Evolutionary conservation across 2,329 filamentous ascomycete genomes (phyloP).

Genomic region (Ramichloridium luteum): DNA sequence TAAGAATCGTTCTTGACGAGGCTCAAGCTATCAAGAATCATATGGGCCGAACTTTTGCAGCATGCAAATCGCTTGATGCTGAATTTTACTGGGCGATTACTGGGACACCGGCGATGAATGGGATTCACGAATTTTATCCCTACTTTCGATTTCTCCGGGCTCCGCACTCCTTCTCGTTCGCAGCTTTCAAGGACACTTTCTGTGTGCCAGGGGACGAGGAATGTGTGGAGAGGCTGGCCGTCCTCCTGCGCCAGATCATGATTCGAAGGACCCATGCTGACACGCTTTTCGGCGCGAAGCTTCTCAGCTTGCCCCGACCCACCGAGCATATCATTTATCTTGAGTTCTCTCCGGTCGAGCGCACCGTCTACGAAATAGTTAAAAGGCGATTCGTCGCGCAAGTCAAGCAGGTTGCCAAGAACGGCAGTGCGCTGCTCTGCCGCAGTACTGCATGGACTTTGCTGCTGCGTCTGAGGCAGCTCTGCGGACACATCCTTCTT

Average conservation of each 20-base stretch:
- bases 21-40: constrained; percentile 86
- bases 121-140: constrained; percentile 23
- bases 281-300: constrained; percentile 39
- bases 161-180: constrained; percentile 29
- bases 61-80: constrained; percentile 37
- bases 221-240: constrained; percentile 26
- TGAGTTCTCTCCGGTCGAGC: constrained; percentile 41
- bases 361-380: constrained; percentile 43
- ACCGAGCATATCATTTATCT: constrained; percentile 31
- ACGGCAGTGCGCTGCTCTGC: constrained; percentile 21
- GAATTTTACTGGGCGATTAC: constrained; percentile 38
- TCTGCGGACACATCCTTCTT: constrained; percentile 38
- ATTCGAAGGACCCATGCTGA: constrained; percentile 44
- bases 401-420: constrained; percentile 27
- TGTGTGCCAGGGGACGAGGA: constrained; percentile 19
- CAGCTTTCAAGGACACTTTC: constrained; percentile 35
- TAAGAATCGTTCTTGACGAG: constrained; percentile 66
- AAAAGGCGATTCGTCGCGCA: constrained; percentile 29
- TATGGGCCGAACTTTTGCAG: constrained; percentile 29
- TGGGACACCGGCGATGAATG: constrained; percentile 32
- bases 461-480: constrained; percentile 40
- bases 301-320: constrained; percentile 43
- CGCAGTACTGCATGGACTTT: constrained; percentile 35
- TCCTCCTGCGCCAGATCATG: constrained; percentile 36
- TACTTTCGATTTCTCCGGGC: constrained; percentile 36